phyloP scores from a whole-genome alignment of 2,329 filamentous ascomycete species.

The Polychaeton citri region DNA sequence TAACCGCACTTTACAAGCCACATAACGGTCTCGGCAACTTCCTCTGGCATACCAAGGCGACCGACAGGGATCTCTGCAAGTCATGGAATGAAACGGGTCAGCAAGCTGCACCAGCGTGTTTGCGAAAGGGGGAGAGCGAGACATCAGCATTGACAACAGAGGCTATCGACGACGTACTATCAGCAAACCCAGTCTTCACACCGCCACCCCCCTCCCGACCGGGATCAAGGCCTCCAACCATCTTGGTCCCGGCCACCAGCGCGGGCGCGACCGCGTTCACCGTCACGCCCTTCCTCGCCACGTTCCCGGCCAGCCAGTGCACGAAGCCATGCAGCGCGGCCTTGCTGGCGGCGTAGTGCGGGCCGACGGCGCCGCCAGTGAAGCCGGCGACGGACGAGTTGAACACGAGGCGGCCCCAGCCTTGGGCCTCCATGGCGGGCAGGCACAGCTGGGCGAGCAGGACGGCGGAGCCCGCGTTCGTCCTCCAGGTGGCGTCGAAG shows the following conservation, averaged over 20 bases:
- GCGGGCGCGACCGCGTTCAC: conserved; percentile 37
- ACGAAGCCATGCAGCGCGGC: conserved; percentile 34
- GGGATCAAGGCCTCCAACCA: conserved; percentile 26
- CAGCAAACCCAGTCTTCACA: conserved; percentile 15
- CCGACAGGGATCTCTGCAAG: no score
- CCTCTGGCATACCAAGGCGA: no score
- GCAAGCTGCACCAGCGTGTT: no score
- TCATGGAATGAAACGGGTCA: no score
- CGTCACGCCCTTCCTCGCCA: conserved; percentile 32
- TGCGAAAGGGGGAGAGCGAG: no score
- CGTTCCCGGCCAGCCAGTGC: conserved; percentile 30
- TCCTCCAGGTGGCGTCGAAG: conserved; percentile 25
- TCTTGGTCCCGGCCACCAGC: conserved; percentile 31
- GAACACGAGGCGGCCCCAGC: conserved; percentile 26
- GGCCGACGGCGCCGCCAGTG: conserved; percentile 27
- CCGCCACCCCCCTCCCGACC: no score
- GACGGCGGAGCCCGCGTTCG: conserved; percentile 24
- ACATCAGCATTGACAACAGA: no score
- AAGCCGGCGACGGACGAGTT: conserved; percentile 26
- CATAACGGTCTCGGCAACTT: no score
- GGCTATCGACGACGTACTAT: no score
- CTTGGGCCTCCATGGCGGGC: conserved; percentile 22
- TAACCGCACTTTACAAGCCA: no score
- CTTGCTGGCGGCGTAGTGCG: conserved; percentile 29
- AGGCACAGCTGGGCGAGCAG: conserved; percentile 27